Evolutionary conservation across 495 filamentous ascomycete species (phyloP), one percentile per base, ranked within the genome.

Genomic region (Friedmanniomyces simplex): DNA sequence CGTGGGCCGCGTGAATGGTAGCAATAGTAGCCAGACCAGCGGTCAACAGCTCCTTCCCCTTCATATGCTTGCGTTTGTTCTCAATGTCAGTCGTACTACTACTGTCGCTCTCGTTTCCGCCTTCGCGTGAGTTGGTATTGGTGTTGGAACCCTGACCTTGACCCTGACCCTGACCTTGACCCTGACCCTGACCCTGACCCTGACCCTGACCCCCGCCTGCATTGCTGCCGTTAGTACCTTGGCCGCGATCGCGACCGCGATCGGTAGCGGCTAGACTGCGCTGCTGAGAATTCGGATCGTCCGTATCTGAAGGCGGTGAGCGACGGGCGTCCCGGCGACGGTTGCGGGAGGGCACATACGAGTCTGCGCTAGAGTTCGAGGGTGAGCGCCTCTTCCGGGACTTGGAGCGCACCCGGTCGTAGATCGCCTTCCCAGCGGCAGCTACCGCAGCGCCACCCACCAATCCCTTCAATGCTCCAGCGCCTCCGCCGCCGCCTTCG

Each of bases 1-100:
- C 82, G 68, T 94, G 85, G 8, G 85, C 88, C 47, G 89, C 88
- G 71, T 94, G 89, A 59, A 95, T 89, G 37, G 90, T 93, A 54
- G 90, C 90, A 57, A 94, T 85, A 52, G 84, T 84, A 32, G 90
- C 90, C 62, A 96, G 71, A 42, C 89, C 88, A 47, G 87, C 82
- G 48, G 89, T 90, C 58, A 95, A 63, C 66, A 91, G 69, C 77
- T 90, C 85, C 71, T 94, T 91, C 71, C 85, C 82, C 76, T 81
- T 82, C 78, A 91, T 79, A 69, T 90, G 88, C 73, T 83, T 89
- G 24, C 77, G 76, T 59, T 78, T 74, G 64, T 83, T 79, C 65
- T 84, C 82, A 68, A 95, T 87, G 64, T 89, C 87, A 63, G 84
- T 83, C 70, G 85, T 89, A 67, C 82, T 81, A 60, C 83, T 85